Evolutionary conservation across 495 filamentous ascomycete genomes (phyloP).

Genomic region (Aspergillus conjunctus): DNA sequence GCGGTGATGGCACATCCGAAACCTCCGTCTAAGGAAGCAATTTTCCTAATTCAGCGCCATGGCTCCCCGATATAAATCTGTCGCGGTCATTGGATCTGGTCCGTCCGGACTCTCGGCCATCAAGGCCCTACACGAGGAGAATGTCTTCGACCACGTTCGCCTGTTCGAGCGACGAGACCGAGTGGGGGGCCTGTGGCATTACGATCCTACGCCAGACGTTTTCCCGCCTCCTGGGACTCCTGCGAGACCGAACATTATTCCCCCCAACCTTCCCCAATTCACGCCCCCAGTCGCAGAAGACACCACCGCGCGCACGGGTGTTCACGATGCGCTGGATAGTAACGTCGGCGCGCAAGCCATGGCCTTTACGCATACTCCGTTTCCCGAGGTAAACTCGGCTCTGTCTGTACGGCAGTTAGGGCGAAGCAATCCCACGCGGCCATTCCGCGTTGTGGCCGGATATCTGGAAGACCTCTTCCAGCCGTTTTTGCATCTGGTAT

Average conservation of each 20-base stretch:
- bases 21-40: neutral
- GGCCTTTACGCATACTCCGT: slow-evolving; percentile 34
- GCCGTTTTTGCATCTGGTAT: slow-evolving; percentile 27
- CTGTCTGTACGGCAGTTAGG: slow-evolving; percentile 26
- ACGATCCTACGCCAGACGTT: slow-evolving; percentile 26
- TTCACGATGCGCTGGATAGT: slow-evolving; percentile 33
- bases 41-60: slow-evolving; percentile 10
- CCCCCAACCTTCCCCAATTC: slow-evolving; percentile 20
- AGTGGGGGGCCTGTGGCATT: slow-evolving; percentile 53
- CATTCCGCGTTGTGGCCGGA: slow-evolving; percentile 27
- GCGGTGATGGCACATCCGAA: neutral
- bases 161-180: slow-evolving; percentile 56
- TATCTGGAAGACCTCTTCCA: slow-evolving; percentile 33
- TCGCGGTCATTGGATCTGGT: slow-evolving; percentile 57
- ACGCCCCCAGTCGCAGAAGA: slow-evolving; percentile 25
- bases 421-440: slow-evolving; percentile 28
- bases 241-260: slow-evolving; percentile 11
- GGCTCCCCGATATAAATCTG: slow-evolving; percentile 27
- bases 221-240: slow-evolving; percentile 14
- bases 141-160: slow-evolving; percentile 51
- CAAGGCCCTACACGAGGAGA: slow-evolving; percentile 55
- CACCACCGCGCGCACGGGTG: slow-evolving; percentile 28
- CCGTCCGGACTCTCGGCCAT: slow-evolving; percentile 55
- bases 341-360: slow-evolving; percentile 35
- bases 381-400: slow-evolving; percentile 30